These are phyloP conservation scores for Aspergillus sergii DNA, from an alignment of 2,329 filamentous ascomycete genomes.

Conservation along the genomic window DNA sequence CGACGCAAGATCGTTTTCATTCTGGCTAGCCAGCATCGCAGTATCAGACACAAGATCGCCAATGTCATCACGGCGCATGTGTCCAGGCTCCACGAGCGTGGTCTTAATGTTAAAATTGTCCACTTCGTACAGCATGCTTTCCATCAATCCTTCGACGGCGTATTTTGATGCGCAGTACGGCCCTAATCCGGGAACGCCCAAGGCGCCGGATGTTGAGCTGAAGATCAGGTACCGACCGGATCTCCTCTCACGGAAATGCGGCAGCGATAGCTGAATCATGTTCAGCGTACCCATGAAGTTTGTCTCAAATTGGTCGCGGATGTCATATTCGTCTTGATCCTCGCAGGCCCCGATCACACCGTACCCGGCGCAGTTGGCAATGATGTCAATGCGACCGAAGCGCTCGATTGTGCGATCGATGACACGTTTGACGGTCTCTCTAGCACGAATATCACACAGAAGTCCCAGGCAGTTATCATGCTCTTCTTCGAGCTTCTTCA, in stretches of 20 bases:
- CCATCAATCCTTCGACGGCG: constrained; percentile 91
- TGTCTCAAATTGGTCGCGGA: constrained; percentile 94
- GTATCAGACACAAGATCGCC: constrained; percentile 35
- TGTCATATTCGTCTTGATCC: constrained; percentile 92
- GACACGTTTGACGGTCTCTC: constrained; percentile 73
- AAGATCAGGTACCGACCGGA: constrained; percentile 89
- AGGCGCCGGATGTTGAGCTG: constrained; percentile 84
- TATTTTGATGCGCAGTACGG: constrained; percentile 98
- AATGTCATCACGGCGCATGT: constrained; percentile 80
- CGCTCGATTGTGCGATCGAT: constrained; percentile 70
- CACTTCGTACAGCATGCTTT: constrained; percentile 95
- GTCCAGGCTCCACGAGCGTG: constrained; percentile 86
- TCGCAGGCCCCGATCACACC: constrained; percentile 95
- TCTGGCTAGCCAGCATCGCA: constrained; percentile 24
- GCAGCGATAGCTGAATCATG: constrained; percentile 85
- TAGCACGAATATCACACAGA: constrained; percentile 87
- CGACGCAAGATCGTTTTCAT: constrained; percentile 37
- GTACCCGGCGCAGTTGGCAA: constrained; percentile 93
- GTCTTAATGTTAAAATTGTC: constrained; percentile 91
- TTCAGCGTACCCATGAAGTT: constrained; percentile 96
- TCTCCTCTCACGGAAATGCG: constrained; percentile 78
- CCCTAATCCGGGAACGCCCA: constrained; percentile 90
- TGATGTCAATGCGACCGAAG: constrained; percentile 83
- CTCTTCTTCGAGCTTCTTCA: constrained; percentile 70
- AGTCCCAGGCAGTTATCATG: constrained; percentile 66